Base-by-base conservation (phyloP, 2,329 filamentous ascomycete genomes). In the Pseudogymnoascus sp. region DNA sequence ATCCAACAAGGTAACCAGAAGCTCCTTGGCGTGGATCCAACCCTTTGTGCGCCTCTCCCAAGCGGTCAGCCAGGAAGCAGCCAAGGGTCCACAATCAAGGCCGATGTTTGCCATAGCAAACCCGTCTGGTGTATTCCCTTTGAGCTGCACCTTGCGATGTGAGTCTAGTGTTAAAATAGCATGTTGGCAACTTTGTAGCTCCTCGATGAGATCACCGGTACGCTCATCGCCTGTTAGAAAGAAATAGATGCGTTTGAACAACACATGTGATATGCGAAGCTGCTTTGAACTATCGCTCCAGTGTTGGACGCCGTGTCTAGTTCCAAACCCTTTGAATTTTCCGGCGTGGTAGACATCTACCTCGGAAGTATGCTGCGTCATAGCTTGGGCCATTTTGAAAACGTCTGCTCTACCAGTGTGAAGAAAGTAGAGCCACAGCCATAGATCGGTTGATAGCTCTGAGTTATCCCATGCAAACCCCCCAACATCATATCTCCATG, bases 401-500 rank as follows among this genome's bases (percentile, higher is more conserved):
- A 84, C 79, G 59, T 85, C 83, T 2, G 79, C 77, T 1, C 81
- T 76, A 0, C 83, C 83, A 0, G 83, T 87, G 9, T 81, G 80
- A 1, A 87, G 76, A 72, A 87, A 88, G 62, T 84, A 82, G 3
- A 79, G 79, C 85, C 85, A 87, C 66, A 87, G 80, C 74, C 82
- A 87, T 1, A 87, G 71, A 67, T 87, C 84, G 0, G 85, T 82
- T 0, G 84, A 87, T 0, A 88, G 75, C 69, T 88, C 84, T 0
- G 81, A 84, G 67, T 87, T 87, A 58, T 87, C 84, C 85, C 85
- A 87, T 0, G 83, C 84, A 63, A 83, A 87, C 0, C 85, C 85
- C 2, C 85, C 84, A 18, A 87, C 71, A 55, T 88, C 85, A 62
- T 87, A 87, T 1, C 83, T 78, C 85, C 85, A 88, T 0, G 76